Evolutionary conservation across 345 rosid species (phyloP).

Genomic region (Cochlearia excelsa): DNA sequence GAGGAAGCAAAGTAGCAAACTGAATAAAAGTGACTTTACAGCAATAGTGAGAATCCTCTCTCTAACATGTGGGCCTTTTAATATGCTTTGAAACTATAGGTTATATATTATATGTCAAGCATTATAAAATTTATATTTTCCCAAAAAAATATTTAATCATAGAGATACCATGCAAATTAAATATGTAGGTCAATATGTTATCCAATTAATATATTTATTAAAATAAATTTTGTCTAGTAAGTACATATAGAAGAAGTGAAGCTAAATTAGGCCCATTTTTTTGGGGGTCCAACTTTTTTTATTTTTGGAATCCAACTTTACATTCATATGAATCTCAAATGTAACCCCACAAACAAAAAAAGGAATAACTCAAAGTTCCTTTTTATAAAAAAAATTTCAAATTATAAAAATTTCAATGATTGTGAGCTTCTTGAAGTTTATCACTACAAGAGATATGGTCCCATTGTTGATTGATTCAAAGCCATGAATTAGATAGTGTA

Average conservation of each 20-base stretch:
- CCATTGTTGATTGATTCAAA: slow-evolving; percentile 25
- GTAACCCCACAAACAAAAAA: slow-evolving; percentile 29
- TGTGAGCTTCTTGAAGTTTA: slow-evolving; percentile 30
- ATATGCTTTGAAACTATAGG: neutral
- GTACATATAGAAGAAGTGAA: slow-evolving; percentile 13
- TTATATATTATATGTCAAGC: slow-evolving; percentile 24
- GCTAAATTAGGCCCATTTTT: slow-evolving; percentile 25
- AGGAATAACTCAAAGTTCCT: slow-evolving; percentile 26
- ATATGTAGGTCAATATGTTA: slow-evolving; percentile 11
- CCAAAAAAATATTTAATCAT: slow-evolving; percentile 11
- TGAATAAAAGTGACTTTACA: slow-evolving; percentile 35
- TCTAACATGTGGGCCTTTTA: neutral
- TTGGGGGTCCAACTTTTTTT: slow-evolving; percentile 21
- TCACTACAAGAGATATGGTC: slow-evolving; percentile 34
- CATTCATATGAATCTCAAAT: slow-evolving; percentile 23
- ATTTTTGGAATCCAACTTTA: slow-evolving; percentile 3
- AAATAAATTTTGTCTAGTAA: neutral
- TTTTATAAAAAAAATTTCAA: slow-evolving; percentile 10
- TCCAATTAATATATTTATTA: slow-evolving; percentile 2
- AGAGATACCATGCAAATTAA: slow-evolving; percentile 21
- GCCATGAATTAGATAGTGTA: slow-evolving; percentile 24
- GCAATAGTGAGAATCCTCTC: slow-evolving; percentile 6
- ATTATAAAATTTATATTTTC: neutral
- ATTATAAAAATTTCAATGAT: slow-evolving; percentile 26
- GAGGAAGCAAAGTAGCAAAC: slow-evolving; percentile 1